Percentiles rank a stretch among this genome's conserved stretches.
These are phyloP conservation scores for Sphaceloma murrayae DNA, from an alignment of 2,329 filamentous ascomycete species.

Conservation along the genomic window DNA sequence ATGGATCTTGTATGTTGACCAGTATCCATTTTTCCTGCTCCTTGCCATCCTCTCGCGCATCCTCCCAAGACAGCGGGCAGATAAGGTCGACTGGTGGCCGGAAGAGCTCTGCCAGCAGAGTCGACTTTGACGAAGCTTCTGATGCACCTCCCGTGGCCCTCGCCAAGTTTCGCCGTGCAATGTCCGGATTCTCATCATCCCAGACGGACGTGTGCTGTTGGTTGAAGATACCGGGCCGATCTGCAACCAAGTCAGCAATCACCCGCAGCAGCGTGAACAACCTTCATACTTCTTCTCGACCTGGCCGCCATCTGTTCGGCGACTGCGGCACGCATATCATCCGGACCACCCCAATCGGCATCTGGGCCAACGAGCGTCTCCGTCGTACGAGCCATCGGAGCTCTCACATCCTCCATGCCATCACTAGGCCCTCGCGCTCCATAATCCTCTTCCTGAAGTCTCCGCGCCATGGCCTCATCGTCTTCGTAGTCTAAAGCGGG, in stretches of 20 bases:
- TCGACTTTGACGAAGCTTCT: constrained; percentile 58
- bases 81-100: constrained; percentile 88
- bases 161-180: constrained; percentile 46
- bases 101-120: constrained; percentile 80
- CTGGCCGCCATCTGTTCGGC: constrained; percentile 53
- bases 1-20: constrained; percentile 89
- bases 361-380: constrained; percentile 79
- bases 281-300: constrained; percentile 26
- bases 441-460: constrained; percentile 88
- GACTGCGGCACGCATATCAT: constrained; percentile 51
- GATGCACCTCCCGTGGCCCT: constrained; percentile 56
- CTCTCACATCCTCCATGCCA: constrained; percentile 59
- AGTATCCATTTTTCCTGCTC: constrained; percentile 87
- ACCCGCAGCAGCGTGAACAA: constrained; percentile 25
- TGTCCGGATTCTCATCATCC: constrained; percentile 41
- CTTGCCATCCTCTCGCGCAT: constrained; percentile 75
- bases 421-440: constrained; percentile 40
- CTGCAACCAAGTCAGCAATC: constrained; percentile 28
- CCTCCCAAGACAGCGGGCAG: constrained; percentile 67
- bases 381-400: constrained; percentile 81
- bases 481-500: constrained; percentile 50
- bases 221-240: constrained; percentile 58
- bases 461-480: constrained; percentile 85
- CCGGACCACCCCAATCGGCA: constrained; percentile 45
- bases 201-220: constrained; percentile 52